Evolutionary conservation across 169 alveolate species (phyloP).

Genomic region (Plasmodium gallinaceum): DNA sequence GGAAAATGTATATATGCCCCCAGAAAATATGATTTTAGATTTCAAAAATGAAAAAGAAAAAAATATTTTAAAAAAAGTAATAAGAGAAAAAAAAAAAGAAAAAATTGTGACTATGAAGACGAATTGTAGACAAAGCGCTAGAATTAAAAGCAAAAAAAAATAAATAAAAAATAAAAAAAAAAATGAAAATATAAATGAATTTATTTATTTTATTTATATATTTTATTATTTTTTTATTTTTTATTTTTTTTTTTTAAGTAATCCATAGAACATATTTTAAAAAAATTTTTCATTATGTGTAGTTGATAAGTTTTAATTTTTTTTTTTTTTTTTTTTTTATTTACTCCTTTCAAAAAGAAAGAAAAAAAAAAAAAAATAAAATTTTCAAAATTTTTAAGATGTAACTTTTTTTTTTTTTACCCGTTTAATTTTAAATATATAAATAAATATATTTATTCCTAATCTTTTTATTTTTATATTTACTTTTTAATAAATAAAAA

Average conservation of each 20-base stretch:
- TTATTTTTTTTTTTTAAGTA: too few relatives aligned
- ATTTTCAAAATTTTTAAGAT: too few relatives aligned
- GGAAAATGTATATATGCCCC: constrained; percentile 62
- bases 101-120: constrained; percentile 24
- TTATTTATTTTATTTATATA: too few relatives aligned
- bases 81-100: constrained; percentile 49
- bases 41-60: constrained; percentile 27
- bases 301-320: background rate
- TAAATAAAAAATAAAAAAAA: too few relatives aligned
- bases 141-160: constrained; percentile 32
- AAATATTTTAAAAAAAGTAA: constrained; percentile 29
- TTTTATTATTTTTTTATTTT: too few relatives aligned
- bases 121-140: constrained; percentile 50
- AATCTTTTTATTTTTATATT: too few relatives aligned
- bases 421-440: background rate
- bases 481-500: too few relatives aligned
- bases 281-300: background rate
- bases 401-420: background rate
- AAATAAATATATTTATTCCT: too few relatives aligned
- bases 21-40: constrained; percentile 41
- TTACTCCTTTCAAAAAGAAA: background rate
- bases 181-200: background rate
- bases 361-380: too few relatives aligned
- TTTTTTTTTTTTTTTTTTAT: background rate
- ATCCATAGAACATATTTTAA: too few relatives aligned